These are phyloP conservation scores for Canna indica DNA, from an alignment of 176 grass and related monocot genomes.

Conservation along the genomic window DNA sequence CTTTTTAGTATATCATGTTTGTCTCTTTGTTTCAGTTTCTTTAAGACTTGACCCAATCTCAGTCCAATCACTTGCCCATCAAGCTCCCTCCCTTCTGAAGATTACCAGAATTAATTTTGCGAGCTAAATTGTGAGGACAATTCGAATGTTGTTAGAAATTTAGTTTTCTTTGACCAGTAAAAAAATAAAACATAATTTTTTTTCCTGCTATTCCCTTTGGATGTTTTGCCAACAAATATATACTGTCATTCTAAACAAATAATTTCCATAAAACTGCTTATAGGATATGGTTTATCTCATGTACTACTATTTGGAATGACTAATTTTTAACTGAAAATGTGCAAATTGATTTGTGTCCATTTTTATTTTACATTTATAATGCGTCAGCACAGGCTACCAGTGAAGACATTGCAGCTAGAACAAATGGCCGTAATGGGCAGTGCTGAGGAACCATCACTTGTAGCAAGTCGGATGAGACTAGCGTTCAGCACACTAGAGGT, in stretches of 20 bases:
- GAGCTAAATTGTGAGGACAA: too few species aligned
- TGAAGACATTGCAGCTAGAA: constrained; percentile 87
- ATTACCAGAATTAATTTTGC: too few species aligned
- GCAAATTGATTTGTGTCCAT: background rate
- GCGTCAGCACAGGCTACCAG: constrained; percentile 50
- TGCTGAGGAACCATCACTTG: constrained; percentile 73
- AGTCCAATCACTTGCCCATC: too few species aligned
- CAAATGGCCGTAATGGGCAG: constrained; percentile 79
- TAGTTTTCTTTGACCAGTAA: background rate
- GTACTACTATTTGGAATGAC: background rate
- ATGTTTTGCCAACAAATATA: too few species aligned
- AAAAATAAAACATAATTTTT: background rate
- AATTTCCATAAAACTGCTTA: background rate
- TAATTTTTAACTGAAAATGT: background rate
- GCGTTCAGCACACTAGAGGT: constrained; percentile 98
- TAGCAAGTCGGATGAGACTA: constrained; percentile 86
- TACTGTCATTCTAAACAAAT: background rate
- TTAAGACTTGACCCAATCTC: too few species aligned
- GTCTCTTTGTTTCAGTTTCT: too few species aligned
- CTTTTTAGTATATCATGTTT: too few species aligned
- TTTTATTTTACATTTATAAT: background rate
- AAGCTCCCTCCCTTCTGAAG: too few species aligned
- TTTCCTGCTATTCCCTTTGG: background rate
- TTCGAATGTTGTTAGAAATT: background rate
- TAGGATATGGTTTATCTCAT: background rate